Evolutionary conservation across 805 yeast species (phyloP), one percentile per base, ranked within the genome.

Genomic region (Suhomyces prunicola): DNA sequence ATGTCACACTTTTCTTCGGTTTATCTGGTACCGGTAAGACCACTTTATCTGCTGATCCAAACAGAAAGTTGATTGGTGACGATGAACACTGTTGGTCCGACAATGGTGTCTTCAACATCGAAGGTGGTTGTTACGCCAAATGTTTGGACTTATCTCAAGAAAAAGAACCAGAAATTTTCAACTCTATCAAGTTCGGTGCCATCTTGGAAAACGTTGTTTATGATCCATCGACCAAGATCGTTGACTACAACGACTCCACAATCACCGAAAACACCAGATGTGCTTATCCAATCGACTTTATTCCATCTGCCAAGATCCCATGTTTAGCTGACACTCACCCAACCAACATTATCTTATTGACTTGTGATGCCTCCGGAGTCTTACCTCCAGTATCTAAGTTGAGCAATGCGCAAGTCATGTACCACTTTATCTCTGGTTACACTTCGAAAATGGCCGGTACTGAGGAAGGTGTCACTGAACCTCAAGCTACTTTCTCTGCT

Each of bases 41-140:
- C 61, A 93, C 99, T 15, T 79, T 93, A 63, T 88, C 96, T 63
- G 98, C 98, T 51, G 98, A 93, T 71, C 97, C 97, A 55, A 80
- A 90, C 76, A 87, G 99, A 74, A 76, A 82, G 71, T 83, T 93
- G 71, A 93, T 93, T 69, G 99, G 99, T 72, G 99, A 93, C 73
- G 99, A 93, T 71, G 99, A 93, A 79, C 99, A 93, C 80, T 93
- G 98, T 80, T 93, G 99, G 99, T 89, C 97, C 17, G 96, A 93
- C 74, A 80, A 88, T 62, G 99, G 99, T 78, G 97, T 93, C 55
- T 93, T 93, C 86, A 94, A 94, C 84, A 92, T 93, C 67, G 99
- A 93, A 80, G 99, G 99, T 74, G 99, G 99, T 61, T 93, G 99
- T 81, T 93, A 93, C 80, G 98, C 98, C 66, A 93, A 93, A 78